phyloP scores from a whole-genome alignment of 2,329 filamentous ascomycete species.

The Xylaria arbuscula region DNA sequence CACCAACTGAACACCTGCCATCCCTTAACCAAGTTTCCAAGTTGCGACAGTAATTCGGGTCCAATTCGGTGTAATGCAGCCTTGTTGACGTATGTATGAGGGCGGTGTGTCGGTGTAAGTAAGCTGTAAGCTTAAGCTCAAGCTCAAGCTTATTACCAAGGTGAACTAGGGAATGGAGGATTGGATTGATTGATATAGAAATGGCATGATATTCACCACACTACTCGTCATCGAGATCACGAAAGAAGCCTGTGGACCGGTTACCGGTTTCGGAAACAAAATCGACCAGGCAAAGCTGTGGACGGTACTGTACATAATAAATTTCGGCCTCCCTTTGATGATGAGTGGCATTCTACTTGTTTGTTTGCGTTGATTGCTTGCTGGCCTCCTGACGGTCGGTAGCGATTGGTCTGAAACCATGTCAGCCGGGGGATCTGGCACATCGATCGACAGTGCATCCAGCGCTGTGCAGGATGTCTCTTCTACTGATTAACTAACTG shows the following conservation, averaged over 20 bases:
- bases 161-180: constrained; percentile 1
- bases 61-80: constrained; percentile 16
- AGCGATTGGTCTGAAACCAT: constrained; percentile 29
- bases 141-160: constrained; percentile 9
- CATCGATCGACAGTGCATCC: constrained; percentile 29
- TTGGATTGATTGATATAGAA: background rate
- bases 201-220: background rate
- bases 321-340: background rate
- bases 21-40: constrained; percentile 23
- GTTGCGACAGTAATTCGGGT: background rate
- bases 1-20: background rate
- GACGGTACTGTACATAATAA: background rate
- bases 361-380: constrained; percentile 6
- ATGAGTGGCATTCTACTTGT: background rate
- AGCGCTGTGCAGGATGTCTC: constrained; percentile 9
- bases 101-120: constrained; percentile 13
- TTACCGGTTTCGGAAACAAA: background rate
- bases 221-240: constrained; percentile 20
- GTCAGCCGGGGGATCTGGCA: constrained; percentile 26
- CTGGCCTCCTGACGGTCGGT: background rate
- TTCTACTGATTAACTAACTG: background rate
- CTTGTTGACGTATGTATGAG: constrained; percentile 2
- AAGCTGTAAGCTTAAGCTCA: background rate
- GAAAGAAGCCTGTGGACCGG: background rate
- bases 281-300: background rate